Evolutionary conservation across 2,329 filamentous ascomycete genomes (phyloP).

Genomic region (Trichoderma sp.): DNA sequence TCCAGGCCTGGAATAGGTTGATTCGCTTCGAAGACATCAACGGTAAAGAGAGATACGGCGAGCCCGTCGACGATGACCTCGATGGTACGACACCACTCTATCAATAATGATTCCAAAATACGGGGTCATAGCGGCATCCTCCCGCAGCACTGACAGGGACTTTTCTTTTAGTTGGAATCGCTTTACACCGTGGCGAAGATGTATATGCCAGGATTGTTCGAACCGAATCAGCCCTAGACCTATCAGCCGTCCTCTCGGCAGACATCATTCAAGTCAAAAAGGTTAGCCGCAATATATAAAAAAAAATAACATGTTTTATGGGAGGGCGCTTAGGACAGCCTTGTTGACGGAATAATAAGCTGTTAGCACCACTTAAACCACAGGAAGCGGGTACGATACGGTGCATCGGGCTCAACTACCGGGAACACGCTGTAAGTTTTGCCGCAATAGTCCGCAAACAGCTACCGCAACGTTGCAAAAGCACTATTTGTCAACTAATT

Average conservation of each 20-base stretch:
- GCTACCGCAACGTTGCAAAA: not conserved
- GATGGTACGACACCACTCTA: conserved; percentile 1
- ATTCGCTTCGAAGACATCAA: conserved; percentile 16
- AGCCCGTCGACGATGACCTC: conserved; percentile 12
- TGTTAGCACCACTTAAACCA: conserved; percentile 7
- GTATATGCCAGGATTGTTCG: conserved; percentile 18
- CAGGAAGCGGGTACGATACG: conserved; percentile 21
- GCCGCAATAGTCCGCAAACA: not conserved
- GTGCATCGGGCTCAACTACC: conserved; percentile 21
- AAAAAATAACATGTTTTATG: not conserved
- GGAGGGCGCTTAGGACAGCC: not conserved
- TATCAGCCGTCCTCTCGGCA: conserved; percentile 13
- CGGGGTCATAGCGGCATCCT: not conserved
- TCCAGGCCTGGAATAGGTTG: conserved; percentile 15
- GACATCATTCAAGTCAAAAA: conserved; percentile 9
- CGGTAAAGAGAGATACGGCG: conserved; percentile 17
- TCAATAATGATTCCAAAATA: conserved; percentile 8
- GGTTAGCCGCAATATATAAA: not conserved
- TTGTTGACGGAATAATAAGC: conserved; percentile 6
- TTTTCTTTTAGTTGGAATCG: not conserved
- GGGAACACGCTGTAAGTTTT: conserved; percentile 12
- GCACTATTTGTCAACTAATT: too few relatives aligned
- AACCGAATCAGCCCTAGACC: conserved; percentile 15
- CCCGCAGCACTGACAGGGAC: not conserved
- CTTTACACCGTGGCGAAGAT: conserved; percentile 20